Evolutionary conservation across 495 filamentous ascomycete genomes (phyloP).

Genomic region (Cladorrhinum samala): DNA sequence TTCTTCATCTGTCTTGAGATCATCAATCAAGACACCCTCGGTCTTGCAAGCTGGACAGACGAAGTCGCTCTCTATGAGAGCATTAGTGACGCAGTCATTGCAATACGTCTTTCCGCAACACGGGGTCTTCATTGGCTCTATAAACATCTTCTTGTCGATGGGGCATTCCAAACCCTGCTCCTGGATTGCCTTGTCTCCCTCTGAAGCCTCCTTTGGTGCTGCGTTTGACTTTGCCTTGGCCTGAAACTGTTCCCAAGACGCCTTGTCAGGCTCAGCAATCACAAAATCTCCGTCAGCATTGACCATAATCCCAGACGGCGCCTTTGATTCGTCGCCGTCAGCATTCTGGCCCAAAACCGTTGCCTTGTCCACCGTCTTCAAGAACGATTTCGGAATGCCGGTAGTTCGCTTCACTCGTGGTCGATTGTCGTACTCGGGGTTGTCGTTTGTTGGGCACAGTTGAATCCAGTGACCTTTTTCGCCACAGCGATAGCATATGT

Average conservation of each 20-base stretch:
- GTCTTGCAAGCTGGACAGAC: constrained; percentile 85
- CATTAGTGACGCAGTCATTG: constrained; percentile 97
- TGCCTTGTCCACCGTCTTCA: constrained; percentile 90
- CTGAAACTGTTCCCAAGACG: constrained; percentile 93
- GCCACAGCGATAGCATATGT: constrained; percentile 95
- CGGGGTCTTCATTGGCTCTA: constrained; percentile 96
- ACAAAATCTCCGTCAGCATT: constrained; percentile 97
- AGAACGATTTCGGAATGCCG: constrained; percentile 86
- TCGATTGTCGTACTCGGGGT: constrained; percentile 87
- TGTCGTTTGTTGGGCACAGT: constrained; percentile 92
- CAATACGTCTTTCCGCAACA: constrained; percentile 97
- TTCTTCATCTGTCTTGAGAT: constrained; percentile 76
- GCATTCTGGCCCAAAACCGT: constrained; percentile 64
- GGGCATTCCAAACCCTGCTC: constrained; percentile 85
- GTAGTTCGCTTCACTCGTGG: constrained; percentile 91
- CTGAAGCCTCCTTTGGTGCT: constrained; percentile 62
- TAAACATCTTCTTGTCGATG: constrained; percentile 93
- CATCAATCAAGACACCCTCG: constrained; percentile 87
- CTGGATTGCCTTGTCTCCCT: constrained; percentile 68
- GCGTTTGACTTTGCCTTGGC: constrained; percentile 82
- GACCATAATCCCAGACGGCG: constrained; percentile 84
- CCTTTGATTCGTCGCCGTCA: constrained; percentile 66
- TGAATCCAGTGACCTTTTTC: constrained; percentile 99
- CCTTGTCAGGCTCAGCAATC: constrained; percentile 87
- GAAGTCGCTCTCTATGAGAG: constrained; percentile 96